Base-by-base conservation (phyloP, 208 protist species). In the Acanthamoeba triangularis region DNA sequence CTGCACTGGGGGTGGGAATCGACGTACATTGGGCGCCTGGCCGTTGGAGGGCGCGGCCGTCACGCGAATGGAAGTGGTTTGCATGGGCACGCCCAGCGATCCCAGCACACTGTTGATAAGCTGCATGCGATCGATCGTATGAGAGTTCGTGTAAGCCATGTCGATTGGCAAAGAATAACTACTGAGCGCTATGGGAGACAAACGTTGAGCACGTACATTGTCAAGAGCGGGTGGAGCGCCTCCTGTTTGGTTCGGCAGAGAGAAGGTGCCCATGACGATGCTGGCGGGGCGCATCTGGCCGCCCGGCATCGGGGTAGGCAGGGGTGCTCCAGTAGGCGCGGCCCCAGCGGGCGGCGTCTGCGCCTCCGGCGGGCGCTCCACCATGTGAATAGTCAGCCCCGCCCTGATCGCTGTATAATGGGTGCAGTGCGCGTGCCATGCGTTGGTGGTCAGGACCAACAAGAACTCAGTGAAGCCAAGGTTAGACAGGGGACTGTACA, bases 51-150 rank as follows among this genome's bases (percentile, higher is more conserved):
- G 80, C 8, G 80, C 10, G 47, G 80, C 80, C 5, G 80, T 88
- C 10, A 88, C 80, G n/a, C 80, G 80, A 35, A 88, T 88, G 52
- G 80, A 88, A 3, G 80, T 88, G 8, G 80, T 41, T 23, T 88
- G 80, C 33, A 93, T 33, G 33, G 87, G 87, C 41, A 93, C 52
- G 5, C 87, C 87, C 18, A 93, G 87, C 54, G 87, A 93, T 8
- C 87, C 63, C 59, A 93, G 54, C 87, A 93, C 87, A 25, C 63
- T 93, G 54, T 44, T 76, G 61, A 93, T 67, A 41, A 93, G 87
- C 87, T 93, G 72, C 23, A 28, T 14, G 41, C 11, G 41, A 6
- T 10, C 37, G 37, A 47, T 4, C 41, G 2, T 47, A 47, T 10
- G 41, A 1, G 41, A 47, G 3, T 47, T 47, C 0, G 5, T 47